Conservation (phyloP, 352 stramenopile species). For the Pythium brachiatum region DNA sequence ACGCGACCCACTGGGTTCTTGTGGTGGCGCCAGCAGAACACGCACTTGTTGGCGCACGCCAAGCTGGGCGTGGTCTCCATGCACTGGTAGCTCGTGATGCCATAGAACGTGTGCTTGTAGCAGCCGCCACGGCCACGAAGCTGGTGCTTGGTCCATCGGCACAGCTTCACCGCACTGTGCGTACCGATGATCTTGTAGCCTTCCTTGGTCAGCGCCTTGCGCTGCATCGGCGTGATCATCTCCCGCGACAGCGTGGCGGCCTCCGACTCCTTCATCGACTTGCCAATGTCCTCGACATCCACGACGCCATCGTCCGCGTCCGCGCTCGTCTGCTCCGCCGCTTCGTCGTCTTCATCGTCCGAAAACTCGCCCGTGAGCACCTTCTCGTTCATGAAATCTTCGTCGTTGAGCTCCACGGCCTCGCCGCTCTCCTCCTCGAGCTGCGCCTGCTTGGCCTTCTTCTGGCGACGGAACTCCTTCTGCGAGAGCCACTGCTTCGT, state of each 20-base stretch:
- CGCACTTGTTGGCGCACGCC: constrained; percentile 98
- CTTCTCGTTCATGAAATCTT: constrained; percentile 86
- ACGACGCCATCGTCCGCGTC: constrained; percentile 49
- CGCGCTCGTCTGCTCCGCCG: constrained; percentile 16
- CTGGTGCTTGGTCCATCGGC: constrained; percentile 98
- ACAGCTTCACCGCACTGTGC: constrained; percentile 98
- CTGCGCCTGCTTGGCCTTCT: constrained; percentile 70
- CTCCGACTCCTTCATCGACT: constrained; percentile 84
- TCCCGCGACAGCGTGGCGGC: constrained; percentile 71
- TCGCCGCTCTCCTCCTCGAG: constrained; percentile 48
- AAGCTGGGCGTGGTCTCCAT: constrained; percentile 98
- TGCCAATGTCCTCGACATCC: constrained; percentile 86
- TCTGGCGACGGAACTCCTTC: constrained; percentile 83
- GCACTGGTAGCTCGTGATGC: constrained; percentile 98
- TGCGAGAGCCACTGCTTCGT: constrained; percentile 63
- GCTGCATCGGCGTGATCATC: constrained; percentile 96
- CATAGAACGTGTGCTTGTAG: constrained; percentile 99
- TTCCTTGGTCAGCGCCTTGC: constrained; percentile 94
- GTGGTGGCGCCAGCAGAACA: constrained; percentile 99
- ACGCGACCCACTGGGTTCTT: constrained; percentile 98
- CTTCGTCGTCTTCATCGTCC: constrained; percentile 44
- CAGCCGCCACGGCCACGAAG: constrained; percentile 95
- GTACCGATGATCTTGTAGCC: constrained; percentile 99
- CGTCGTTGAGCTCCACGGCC: constrained; percentile 65
- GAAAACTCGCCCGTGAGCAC: constrained; percentile 72